A percentile compares a stretch with the other conserved stretches of the same genome.
phyloP scores from a whole-genome alignment of 257 asterid genomes.

The Agastache rugosa region DNA sequence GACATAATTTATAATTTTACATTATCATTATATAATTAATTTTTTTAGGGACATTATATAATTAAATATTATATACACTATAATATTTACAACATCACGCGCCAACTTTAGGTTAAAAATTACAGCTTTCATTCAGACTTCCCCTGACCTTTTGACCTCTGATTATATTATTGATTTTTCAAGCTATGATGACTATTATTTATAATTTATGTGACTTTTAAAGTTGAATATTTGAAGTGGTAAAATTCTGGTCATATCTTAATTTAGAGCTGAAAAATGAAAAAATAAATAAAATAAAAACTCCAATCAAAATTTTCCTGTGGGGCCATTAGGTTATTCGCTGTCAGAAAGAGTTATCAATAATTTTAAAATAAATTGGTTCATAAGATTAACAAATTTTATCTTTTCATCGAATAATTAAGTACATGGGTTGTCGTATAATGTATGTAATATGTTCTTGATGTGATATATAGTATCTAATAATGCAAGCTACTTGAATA shows the following conservation, averaged over 20 bases:
- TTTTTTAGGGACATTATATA: no score
- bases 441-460: background rate
- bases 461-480: constrained; percentile 1
- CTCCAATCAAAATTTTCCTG: background rate
- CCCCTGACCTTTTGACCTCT: background rate
- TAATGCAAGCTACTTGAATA: constrained; percentile 2
- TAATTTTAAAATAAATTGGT: constrained; percentile 1
- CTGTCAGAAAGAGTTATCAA: constrained; percentile 16
- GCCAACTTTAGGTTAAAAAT: background rate
- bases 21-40: no score
- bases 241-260: no score
- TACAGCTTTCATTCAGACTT: background rate
- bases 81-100: background rate
- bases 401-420: background rate
- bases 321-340: constrained; percentile 25
- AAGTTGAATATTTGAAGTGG: background rate
- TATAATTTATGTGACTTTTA: background rate
- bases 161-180: background rate
- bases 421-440: constrained; percentile 30
- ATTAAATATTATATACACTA: background rate
- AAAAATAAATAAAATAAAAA: background rate
- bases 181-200: background rate
- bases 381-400: constrained; percentile 3
- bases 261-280: background rate
- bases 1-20: no score